Percentiles rank a stretch among this genome's conserved stretches.
These are phyloP conservation scores for Solanum habrochaites DNA, from an alignment of 257 asterid genomes.

Conservation along the genomic window DNA sequence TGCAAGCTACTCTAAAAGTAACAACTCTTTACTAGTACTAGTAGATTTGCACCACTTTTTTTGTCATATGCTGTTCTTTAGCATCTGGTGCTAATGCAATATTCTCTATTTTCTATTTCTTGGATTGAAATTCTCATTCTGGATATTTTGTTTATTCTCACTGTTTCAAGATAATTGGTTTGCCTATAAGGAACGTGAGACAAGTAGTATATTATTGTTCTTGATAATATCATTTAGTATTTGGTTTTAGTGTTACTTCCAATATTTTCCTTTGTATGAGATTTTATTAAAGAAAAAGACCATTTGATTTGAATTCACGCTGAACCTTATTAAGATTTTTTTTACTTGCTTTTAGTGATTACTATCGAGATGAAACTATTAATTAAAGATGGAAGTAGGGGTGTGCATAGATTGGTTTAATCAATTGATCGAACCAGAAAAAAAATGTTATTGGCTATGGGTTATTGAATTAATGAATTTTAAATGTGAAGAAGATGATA, in stretches of 20 bases:
- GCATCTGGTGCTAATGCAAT: not conserved
- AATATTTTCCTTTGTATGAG: not conserved
- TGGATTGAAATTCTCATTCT: not conserved
- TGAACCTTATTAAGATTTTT: too few relatives aligned
- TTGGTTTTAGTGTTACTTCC: not conserved
- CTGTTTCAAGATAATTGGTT: not conserved
- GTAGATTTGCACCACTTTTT: not conserved
- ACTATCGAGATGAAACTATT: not conserved
- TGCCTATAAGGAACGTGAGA: not conserved
- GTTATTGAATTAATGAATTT: not conserved
- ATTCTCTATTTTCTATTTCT: not conserved
- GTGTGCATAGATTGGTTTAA: not conserved
- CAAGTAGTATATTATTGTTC: not conserved
- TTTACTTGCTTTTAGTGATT: not conserved
- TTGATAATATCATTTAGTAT: not conserved
- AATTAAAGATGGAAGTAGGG: not conserved
- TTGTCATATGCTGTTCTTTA: not conserved
- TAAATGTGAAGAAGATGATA: too few relatives aligned
- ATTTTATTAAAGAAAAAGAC: not conserved
- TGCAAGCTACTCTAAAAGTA: not conserved
- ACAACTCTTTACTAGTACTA: not conserved
- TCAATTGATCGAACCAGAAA: not conserved
- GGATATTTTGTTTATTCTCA: not conserved
- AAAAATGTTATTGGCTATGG: not conserved
- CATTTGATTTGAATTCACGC: not conserved